These are phyloP conservation scores for Globisporangium nunn DNA, from an alignment of 352 stramenopile genomes.

Conservation along the genomic window DNA sequence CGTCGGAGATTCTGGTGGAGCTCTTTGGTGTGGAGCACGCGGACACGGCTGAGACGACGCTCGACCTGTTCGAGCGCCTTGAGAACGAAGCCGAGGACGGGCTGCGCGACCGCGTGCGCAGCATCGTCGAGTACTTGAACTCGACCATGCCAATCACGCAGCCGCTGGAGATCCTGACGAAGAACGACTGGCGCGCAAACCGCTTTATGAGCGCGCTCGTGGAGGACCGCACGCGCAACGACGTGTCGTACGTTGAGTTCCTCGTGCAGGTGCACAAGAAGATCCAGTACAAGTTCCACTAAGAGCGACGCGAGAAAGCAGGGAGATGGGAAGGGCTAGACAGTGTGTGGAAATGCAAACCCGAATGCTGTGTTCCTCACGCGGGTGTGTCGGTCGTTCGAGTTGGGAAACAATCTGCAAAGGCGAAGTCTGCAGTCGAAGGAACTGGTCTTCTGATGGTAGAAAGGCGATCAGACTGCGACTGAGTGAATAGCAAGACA, in stretches of 20 bases:
- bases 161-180: conserved; percentile 77
- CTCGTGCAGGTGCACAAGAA: conserved; percentile 88
- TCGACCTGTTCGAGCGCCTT: conserved; percentile 61
- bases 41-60: conserved; percentile 64
- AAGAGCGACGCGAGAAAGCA: background rate
- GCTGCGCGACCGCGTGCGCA: conserved; percentile 55
- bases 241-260: conserved; percentile 88
- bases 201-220: conserved; percentile 84
- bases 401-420: too few species aligned
- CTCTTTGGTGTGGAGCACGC: conserved; percentile 82
- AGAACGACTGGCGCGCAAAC: conserved; percentile 78
- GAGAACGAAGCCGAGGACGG: conserved; percentile 46
- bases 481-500: too few species aligned
- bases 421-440: too few species aligned
- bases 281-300: conserved; percentile 89
- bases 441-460: too few species aligned
- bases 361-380: too few species aligned
- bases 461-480: too few species aligned
- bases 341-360: too few species aligned
- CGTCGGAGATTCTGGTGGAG: conserved; percentile 62
- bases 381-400: too few species aligned
- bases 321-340: too few species aligned
- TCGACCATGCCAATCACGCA: conserved; percentile 79
- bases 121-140: conserved; percentile 73
- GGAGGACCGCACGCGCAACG: conserved; percentile 80